These are phyloP conservation scores for Citrullus colocynthis DNA, from an alignment of 306 rosid genomes.

Conservation along the genomic window DNA sequence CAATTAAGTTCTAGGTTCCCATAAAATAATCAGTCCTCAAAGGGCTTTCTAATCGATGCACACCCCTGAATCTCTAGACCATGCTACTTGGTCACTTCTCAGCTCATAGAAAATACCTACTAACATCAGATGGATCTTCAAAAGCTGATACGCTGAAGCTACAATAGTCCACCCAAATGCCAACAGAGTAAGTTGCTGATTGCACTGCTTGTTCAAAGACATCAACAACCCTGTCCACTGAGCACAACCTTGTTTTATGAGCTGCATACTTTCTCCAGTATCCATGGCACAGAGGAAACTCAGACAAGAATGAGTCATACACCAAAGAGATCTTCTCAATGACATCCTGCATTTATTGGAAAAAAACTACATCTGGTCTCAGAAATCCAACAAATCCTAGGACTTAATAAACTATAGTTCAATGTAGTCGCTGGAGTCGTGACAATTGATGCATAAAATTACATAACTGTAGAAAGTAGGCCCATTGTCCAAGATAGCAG, in stretches of 20 bases:
- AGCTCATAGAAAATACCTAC: slow-evolving; percentile 33
- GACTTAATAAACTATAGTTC: not conserved
- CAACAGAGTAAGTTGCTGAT: slow-evolving; percentile 55
- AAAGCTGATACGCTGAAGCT: slow-evolving; percentile 54
- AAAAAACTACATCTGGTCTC: not conserved
- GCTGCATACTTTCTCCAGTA: slow-evolving; percentile 77
- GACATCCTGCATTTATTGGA: slow-evolving; percentile 46
- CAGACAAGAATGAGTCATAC: slow-evolving; percentile 55
- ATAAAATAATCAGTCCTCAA: not conserved
- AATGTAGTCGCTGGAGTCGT: not conserved
- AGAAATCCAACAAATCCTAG: not conserved
- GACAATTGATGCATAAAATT: not conserved
- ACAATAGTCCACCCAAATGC: slow-evolving; percentile 72
- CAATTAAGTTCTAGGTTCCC: not conserved
- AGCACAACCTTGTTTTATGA: slow-evolving; percentile 39
- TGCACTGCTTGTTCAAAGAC: slow-evolving; percentile 65
- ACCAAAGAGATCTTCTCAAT: slow-evolving; percentile 39
- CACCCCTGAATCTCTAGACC: not conserved
- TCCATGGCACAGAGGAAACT: slow-evolving; percentile 80
- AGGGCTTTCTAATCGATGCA: not conserved
- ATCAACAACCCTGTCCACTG: slow-evolving; percentile 55
- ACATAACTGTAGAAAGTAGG: not conserved
- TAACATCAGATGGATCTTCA: slow-evolving; percentile 68
- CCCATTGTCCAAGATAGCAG: not conserved
- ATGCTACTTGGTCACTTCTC: not conserved